These are phyloP conservation scores for Candida sphagnicola DNA, from an alignment of 805 yeast species.

Conservation along the genomic window DNA sequence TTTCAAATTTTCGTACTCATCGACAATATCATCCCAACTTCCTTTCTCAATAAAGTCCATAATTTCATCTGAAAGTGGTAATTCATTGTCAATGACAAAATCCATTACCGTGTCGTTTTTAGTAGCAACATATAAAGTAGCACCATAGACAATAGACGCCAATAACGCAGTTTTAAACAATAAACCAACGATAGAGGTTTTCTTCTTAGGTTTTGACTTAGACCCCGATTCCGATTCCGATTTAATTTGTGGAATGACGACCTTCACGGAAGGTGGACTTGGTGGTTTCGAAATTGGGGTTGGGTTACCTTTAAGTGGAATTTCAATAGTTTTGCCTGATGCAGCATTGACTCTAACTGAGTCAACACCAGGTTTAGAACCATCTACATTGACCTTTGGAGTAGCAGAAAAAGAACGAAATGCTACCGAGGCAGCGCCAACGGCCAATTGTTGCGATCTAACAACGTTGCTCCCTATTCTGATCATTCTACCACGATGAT, in stretches of 20 bases:
- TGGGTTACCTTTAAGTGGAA: not conserved
- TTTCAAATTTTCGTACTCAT: constrained; percentile 14
- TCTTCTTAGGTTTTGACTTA: constrained; percentile 16
- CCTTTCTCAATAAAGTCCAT: constrained; percentile 35
- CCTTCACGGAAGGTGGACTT: not conserved
- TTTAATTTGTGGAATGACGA: not conserved
- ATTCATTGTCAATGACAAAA: constrained; percentile 39
- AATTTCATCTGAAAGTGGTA: constrained; percentile 40
- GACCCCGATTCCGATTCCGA: not conserved
- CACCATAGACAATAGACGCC: constrained; percentile 32
- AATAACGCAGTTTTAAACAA: constrained; percentile 25
- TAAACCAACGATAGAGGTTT: constrained; percentile 26
- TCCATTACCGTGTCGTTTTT: constrained; percentile 42
- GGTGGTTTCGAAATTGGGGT: constrained; percentile 3
- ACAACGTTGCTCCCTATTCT: not conserved
- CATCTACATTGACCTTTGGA: not conserved
- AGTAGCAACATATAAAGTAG: constrained; percentile 37
- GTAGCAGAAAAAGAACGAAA: not conserved
- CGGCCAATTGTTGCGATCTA: not conserved
- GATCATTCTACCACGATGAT: not conserved
- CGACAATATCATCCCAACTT: constrained; percentile 27
- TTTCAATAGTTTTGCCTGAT: no score
- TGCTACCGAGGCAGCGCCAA: not conserved
- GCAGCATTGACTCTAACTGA: no score
- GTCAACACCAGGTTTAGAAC: not conserved